Evolutionary conservation across 768 basidiomycete species (phyloP).

Genomic region (Tricholoma flavovirens): DNA sequence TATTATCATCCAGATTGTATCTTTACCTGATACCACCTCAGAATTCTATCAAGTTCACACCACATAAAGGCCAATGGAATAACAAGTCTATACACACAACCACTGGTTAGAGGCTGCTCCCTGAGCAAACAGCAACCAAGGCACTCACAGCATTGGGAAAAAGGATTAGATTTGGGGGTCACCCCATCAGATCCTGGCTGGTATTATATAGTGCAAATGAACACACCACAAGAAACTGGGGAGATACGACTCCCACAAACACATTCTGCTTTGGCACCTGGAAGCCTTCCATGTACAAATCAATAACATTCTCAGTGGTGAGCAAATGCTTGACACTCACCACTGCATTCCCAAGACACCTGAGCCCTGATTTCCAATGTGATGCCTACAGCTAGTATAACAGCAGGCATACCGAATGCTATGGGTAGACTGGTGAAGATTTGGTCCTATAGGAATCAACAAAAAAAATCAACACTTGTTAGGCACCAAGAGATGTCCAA

Average conservation of each 20-base stretch:
- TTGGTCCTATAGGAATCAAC: slow-evolving; percentile 23
- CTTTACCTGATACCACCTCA: slow-evolving; percentile 53
- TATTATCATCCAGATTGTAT: slow-evolving; percentile 7
- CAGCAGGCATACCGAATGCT: slow-evolving; percentile 31
- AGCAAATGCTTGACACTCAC: slow-evolving; percentile 23
- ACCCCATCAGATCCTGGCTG: not conserved
- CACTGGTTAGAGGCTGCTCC: no score
- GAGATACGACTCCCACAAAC: slow-evolving; percentile 42
- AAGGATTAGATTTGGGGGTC: slow-evolving; percentile 45
- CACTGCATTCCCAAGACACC: slow-evolving; percentile 36
- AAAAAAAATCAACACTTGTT: no score
- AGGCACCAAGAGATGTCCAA: no score
- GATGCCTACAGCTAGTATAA: slow-evolving; percentile 43
- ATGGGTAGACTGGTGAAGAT: slow-evolving; percentile 29
- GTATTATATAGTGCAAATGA: not conserved
- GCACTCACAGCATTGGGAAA: slow-evolving; percentile 44
- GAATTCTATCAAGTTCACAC: slow-evolving; percentile 46
- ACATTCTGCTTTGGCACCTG: slow-evolving; percentile 43
- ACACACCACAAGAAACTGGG: slow-evolving; percentile 39
- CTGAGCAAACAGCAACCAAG: no score
- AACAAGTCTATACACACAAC: slow-evolving; percentile 31
- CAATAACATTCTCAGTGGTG: not conserved
- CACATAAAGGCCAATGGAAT: slow-evolving; percentile 46
- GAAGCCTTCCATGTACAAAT: slow-evolving; percentile 34
- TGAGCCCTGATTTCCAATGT: slow-evolving; percentile 40